A percentile compares a stretch with the other conserved stretches of the same genome.
Conservation (phyloP, 1,284 basidiomycete genomes). For the Trametes pubescens region DNA sequence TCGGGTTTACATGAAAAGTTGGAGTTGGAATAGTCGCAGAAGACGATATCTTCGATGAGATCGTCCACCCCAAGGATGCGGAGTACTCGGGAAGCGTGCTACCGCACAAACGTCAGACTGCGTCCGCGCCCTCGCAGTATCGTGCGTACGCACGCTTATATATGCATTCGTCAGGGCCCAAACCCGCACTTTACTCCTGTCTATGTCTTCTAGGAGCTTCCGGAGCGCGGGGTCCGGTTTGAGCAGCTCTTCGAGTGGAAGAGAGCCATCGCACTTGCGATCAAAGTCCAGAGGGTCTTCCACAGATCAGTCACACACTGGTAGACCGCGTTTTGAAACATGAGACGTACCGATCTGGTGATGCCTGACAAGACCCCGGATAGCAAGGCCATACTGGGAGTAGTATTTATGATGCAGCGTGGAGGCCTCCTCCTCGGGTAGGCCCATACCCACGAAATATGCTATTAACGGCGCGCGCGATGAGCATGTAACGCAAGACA, state of each 20-base stretch:
- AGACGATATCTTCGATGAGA: conserved; percentile 82
- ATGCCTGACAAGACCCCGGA: conserved; percentile 83
- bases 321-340: not conserved
- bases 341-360: conserved; percentile 70
- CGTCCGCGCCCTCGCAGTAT: not conserved
- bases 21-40: conserved; percentile 78
- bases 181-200: conserved; percentile 78
- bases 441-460: conserved; percentile 79
- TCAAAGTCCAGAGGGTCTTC: conserved; percentile 90
- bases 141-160: conserved; percentile 58
- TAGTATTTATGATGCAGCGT: conserved; percentile 82
- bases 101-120: not conserved
- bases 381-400: conserved; percentile 83
- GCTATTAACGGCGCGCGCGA: conserved; percentile 50
- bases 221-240: conserved; percentile 69
- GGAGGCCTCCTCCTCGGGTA: conserved; percentile 74
- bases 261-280: conserved; percentile 81
- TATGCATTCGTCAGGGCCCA: conserved; percentile 89
- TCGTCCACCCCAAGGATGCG: conserved; percentile 78
- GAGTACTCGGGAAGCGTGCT: conserved; percentile 87
- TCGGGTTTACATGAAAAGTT: conserved; percentile 89
- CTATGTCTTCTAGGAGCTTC: conserved; percentile 80
- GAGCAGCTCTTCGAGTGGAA: conserved; percentile 86
- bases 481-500: not conserved
- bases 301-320: not conserved